Base-by-base conservation (phyloP, 2,329 filamentous ascomycete genomes). In the Phaeosphaeria sp. region DNA sequence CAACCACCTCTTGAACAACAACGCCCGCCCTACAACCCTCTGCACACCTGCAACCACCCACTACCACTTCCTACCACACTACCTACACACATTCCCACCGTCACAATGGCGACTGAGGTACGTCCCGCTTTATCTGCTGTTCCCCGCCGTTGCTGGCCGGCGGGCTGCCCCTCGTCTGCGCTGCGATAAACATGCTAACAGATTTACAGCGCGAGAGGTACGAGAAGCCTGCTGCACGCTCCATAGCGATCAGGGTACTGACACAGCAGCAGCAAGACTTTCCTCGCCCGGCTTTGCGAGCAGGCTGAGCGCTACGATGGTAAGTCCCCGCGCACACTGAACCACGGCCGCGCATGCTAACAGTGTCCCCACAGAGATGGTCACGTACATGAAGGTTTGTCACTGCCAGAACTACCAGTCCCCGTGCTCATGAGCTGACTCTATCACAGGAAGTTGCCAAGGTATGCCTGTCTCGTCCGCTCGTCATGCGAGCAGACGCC, bases 231-330 rank as follows among this genome's bases (percentile, higher is more conserved):
- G 60, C 66, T 58, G 61, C 53, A 64, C 47, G 56, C 51, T 48
- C 51, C 46, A 49, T 53, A 50, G 44, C 39, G 51, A 53, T 27
- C 48, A 25, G 46, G 55, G 61, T 11, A 72, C 73, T 77, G 68
- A 77, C 74, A 48, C 54, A 18, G 48, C 50, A 56, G 64, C 69
- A 78, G 75, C 74, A 98, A 98, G 90, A 98, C 95, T 80, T 98
- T 98, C 88, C 92, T 98, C 82, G 95, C 95, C 83, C 90, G 95
- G 86, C 93, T 99, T 80, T 98, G 95, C 87, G 95, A 98, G 91
- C 95, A 99, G 89, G 95, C 95, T 80, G 95, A 98, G 88, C 94
- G 94, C 80, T 99, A 99, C 85, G 94, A 99, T 94, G 95, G 86
- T 88, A 80, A 81, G 86, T 79, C 66, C 70, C 52, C 51, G 57